Evolutionary conservation across 345 rosid genomes (phyloP).

Genomic region (Hibiscus trionum): DNA sequence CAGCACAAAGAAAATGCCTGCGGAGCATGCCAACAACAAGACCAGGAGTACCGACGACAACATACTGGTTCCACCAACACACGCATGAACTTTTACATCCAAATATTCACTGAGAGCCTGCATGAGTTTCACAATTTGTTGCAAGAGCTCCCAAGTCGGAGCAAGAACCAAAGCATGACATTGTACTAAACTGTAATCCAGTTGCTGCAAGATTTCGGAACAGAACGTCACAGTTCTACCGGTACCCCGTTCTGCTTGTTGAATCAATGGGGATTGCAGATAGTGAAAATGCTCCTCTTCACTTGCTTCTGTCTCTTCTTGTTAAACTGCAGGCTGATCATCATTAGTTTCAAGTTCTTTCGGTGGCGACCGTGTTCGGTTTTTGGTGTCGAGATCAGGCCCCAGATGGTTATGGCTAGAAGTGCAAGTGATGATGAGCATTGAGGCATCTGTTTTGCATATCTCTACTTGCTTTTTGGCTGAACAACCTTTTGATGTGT

Average conservation of each 20-base stretch:
- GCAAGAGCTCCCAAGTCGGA: constrained; percentile 23
- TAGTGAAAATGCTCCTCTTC: constrained; percentile 38
- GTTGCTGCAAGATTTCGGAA: constrained; percentile 23
- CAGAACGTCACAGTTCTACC: constrained; percentile 28
- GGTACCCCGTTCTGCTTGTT: constrained; percentile 28
- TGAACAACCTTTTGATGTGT: constrained; percentile 67
- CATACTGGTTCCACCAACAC: constrained; percentile 32
- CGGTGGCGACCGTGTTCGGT: constrained; percentile 21
- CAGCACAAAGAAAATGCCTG: constrained; percentile 19
- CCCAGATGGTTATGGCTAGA: constrained; percentile 57
- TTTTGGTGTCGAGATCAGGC: constrained; percentile 26
- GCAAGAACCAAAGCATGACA: constrained; percentile 29
- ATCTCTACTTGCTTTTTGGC: constrained; percentile 71
- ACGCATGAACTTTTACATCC: constrained; percentile 27
- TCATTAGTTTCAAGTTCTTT: too few relatives aligned
- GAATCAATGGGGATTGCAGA: constrained; percentile 26
- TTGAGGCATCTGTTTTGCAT: constrained; percentile 59
- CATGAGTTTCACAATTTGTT: constrained; percentile 27
- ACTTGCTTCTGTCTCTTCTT: constrained; percentile 8
- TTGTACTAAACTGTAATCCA: constrained; percentile 16
- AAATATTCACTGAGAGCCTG: constrained; percentile 22
- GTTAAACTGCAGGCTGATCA: too few relatives aligned
- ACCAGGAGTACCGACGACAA: constrained; percentile 30
- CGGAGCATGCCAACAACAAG: constrained; percentile 24
- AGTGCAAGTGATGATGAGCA: constrained; percentile 59